phyloP scores from a whole-genome alignment of 2,329 filamentous ascomycete genomes.

The Pestalotiopsis sp. region DNA sequence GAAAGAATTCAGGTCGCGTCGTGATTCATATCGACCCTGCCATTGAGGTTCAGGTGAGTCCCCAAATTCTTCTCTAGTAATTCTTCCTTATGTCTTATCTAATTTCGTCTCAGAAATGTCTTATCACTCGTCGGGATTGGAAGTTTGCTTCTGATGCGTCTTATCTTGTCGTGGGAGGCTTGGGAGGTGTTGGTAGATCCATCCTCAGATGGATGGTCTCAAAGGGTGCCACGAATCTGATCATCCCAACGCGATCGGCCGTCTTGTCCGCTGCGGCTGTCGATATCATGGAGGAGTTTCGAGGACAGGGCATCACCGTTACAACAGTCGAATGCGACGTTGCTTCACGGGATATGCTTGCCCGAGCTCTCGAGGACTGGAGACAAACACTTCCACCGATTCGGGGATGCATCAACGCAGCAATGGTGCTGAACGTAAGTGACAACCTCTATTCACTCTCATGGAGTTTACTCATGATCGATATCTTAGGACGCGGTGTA shows the following conservation, averaged over 20 bases:
- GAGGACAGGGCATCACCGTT: not conserved
- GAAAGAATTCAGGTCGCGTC: constrained; percentile 42
- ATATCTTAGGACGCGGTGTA: constrained; percentile 25
- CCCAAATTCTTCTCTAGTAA: not conserved
- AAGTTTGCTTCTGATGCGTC: constrained; percentile 41
- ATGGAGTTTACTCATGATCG: not conserved
- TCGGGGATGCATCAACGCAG: constrained; percentile 43
- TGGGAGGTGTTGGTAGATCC: constrained; percentile 53
- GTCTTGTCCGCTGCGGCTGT: constrained; percentile 17
- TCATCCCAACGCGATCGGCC: constrained; percentile 36
- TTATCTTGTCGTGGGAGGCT: constrained; percentile 55
- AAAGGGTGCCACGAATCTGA: constrained; percentile 49
- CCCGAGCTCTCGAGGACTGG: constrained; percentile 16
- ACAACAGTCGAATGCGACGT: not conserved
- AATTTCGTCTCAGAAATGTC: not conserved
- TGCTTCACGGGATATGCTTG: not conserved
- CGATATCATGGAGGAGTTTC: constrained; percentile 14
- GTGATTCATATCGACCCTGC: constrained; percentile 43
- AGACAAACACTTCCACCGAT: constrained; percentile 32
- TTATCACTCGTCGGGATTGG: constrained; percentile 31
- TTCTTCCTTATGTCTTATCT: not conserved
- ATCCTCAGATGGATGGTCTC: constrained; percentile 51
- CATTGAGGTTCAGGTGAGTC: constrained; percentile 42
- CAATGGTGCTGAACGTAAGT: constrained; percentile 38
- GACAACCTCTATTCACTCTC: not conserved